phyloP scores from a whole-genome alignment of 1,284 basidiomycete species.

The Ustilago hordei region DNA sequence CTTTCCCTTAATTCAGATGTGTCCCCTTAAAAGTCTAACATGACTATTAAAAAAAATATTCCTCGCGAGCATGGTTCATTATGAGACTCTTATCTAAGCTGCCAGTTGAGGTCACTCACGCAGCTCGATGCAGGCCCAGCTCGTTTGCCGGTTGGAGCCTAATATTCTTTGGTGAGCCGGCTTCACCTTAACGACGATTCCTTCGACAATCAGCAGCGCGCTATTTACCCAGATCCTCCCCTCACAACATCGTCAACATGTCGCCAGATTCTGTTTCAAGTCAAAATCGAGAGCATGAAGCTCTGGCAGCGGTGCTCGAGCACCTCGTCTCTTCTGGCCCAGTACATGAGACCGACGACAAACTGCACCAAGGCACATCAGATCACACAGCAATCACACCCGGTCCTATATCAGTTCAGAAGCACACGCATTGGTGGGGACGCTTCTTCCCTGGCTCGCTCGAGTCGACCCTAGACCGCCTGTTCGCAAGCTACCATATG shows the following conservation, averaged over 20 bases:
- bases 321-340: constrained; percentile 45
- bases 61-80: too few relatives aligned
- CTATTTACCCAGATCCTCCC: too few relatives aligned
- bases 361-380: constrained; percentile 21
- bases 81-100: too few relatives aligned
- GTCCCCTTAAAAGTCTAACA: neutral
- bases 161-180: too few relatives aligned
- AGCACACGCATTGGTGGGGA: constrained; percentile 43
- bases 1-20: neutral
- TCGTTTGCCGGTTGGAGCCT: neutral
- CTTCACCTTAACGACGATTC: too few relatives aligned
- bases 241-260: constrained; percentile 5
- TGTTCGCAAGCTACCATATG: constrained; percentile 55
- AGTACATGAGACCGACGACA: constrained; percentile 28
- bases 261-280: neutral
- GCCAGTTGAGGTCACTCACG: too few relatives aligned
- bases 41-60: too few relatives aligned
- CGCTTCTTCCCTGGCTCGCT: constrained; percentile 47
- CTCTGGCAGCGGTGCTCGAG: constrained; percentile 42
- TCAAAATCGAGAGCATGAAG: constrained; percentile 37
- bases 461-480: constrained; percentile 45
- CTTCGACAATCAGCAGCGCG: too few relatives aligned
- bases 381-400: constrained; percentile 47
- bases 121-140: too few relatives aligned
- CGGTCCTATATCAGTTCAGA: constrained; percentile 24